phyloP scores from a whole-genome alignment of 306 rosid species.

The Castanopsis chinensis region DNA sequence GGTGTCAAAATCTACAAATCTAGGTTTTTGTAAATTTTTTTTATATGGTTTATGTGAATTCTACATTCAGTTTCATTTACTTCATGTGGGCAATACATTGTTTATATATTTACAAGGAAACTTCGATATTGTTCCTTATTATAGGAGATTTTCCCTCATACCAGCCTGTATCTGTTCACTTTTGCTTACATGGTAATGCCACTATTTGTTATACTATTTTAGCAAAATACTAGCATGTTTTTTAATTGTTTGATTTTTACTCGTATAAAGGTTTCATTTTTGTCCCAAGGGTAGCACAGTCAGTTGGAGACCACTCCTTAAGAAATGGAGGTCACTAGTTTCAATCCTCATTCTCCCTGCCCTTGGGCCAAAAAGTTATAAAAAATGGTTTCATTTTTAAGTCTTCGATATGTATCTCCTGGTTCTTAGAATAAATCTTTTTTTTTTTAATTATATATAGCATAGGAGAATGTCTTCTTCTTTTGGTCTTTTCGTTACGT shows the following conservation, averaged over 20 bases:
- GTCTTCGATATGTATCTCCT: background rate
- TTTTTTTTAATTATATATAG: background rate
- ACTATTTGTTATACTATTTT: background rate
- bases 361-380: too few relatives aligned
- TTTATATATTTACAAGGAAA: background rate
- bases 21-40: background rate
- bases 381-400: too few relatives aligned
- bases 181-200: background rate
- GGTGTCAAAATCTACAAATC: background rate
- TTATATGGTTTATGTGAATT: background rate
- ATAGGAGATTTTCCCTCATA: too few relatives aligned
- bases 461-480: background rate
- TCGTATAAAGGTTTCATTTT: background rate
- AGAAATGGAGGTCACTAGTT: too few relatives aligned
- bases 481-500: background rate
- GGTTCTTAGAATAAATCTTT: background rate
- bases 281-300: too few relatives aligned
- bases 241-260: background rate
- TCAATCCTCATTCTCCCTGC: too few relatives aligned
- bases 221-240: background rate
- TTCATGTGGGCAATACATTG: background rate
- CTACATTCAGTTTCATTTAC: background rate
- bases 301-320: too few relatives aligned
- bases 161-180: background rate
- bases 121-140: background rate